Base-by-base conservation (phyloP, 148 eudicot genomes). In the Linanthus parryae region DNA sequence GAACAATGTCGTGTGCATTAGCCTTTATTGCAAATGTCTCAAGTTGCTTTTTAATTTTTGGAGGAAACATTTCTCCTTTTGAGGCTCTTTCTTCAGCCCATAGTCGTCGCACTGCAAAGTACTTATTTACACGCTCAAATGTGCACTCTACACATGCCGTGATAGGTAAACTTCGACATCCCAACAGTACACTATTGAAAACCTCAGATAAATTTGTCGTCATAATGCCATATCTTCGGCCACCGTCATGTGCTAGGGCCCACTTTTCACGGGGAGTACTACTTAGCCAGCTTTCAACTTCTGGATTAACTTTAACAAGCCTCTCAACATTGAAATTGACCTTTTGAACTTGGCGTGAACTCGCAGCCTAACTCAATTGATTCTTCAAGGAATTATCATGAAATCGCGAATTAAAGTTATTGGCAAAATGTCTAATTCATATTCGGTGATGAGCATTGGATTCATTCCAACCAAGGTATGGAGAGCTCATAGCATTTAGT, bases 181-280 rank as follows among this genome's bases (percentile, higher is more conserved):
- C 49, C 15, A 4, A 4, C 4, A 44, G 16, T 4, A 44, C 49
- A 20, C 49, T 22, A 44, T 44, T 44, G 11, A 44, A 20, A 5
- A 44, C 49, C 11, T 44, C 28, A 2, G 49, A 44, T n/a, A 44
- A 44, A 11, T 20, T 44, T 13, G 49, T 21, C 16, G 49, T 44
- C 28, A 21, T 20, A 4, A 44, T 10, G 5, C 49, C 15, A 21
- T 22, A 44, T 4, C 28, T 21, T 20, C 28, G 15, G 12, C 49
- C 26, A 5, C 1, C 49, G 14, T 44, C 49, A 22, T 44, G 1
- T 24, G 49, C 7, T 2, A 44, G 14, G 1, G 49, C 26, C 49
- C 49, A 44, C 26, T 21, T 44, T 13, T 44, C 14, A 3, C 3
- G 15, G 2, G 49, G 49, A 8, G 22, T 4, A 7, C 14, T 3